Conservation (phyloP, 345 rosid genomes). For the Euclidium syriacum region DNA sequence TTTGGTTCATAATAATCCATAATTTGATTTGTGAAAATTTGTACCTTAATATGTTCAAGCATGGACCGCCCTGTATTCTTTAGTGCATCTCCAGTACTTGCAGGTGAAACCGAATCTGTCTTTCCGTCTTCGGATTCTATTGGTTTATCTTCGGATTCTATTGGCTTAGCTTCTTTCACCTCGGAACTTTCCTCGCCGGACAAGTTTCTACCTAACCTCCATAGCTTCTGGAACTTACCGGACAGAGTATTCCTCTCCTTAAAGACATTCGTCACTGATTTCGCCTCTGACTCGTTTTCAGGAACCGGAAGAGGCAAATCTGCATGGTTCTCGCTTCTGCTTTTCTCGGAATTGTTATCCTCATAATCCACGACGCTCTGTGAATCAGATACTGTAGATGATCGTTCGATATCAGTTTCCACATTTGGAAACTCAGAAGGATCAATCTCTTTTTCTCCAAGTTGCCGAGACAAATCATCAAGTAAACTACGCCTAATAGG, state of each 20-base stretch:
- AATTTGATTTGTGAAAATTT: not conserved
- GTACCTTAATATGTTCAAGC: slow-evolving; percentile 97
- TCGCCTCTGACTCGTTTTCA: slow-evolving; percentile 33
- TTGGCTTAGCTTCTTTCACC: slow-evolving; percentile 22
- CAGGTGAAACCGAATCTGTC: slow-evolving; percentile 19
- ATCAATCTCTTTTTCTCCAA: slow-evolving; percentile 29
- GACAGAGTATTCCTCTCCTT: slow-evolving; percentile 51
- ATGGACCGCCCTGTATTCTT: slow-evolving; percentile 77
- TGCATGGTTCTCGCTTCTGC: slow-evolving; percentile 39
- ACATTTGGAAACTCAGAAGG: not conserved
- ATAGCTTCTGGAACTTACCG: slow-evolving; percentile 77
- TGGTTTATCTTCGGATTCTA: slow-evolving; percentile 34
- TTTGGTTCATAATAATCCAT: not conserved
- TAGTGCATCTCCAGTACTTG: slow-evolving; percentile 43
- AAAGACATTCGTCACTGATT: slow-evolving; percentile 9
- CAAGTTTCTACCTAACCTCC: slow-evolving; percentile 69
- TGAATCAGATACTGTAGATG: slow-evolving; percentile 53
- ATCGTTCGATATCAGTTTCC: slow-evolving; percentile 28
- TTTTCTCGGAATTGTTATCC: slow-evolving; percentile 56
- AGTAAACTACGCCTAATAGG: slow-evolving; percentile 58
- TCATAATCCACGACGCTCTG: slow-evolving; percentile 40
- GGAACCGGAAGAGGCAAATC: slow-evolving; percentile 41
- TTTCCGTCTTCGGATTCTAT: slow-evolving; percentile 20
- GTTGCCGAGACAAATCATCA: slow-evolving; percentile 62
- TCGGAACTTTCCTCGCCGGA: slow-evolving; percentile 48